Evolutionary conservation across 805 yeast species (phyloP).

Genomic region (Candida nitratophila): DNA sequence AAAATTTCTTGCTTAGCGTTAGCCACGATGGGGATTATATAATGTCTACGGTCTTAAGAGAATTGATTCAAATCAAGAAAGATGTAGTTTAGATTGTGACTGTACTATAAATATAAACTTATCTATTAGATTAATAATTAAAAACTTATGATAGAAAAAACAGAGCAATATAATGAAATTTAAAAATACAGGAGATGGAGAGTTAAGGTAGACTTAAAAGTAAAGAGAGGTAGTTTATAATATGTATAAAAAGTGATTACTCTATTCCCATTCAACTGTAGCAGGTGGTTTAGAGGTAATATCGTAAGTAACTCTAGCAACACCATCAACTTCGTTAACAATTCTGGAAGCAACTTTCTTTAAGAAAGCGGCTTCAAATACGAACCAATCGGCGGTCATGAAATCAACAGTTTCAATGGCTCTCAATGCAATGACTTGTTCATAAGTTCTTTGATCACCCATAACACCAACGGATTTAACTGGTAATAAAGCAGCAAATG

Average conservation of each 20-base stretch:
- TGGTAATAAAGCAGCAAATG: slow-evolving; percentile 94
- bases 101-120: too few relatives aligned
- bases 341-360: slow-evolving; percentile 92
- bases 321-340: slow-evolving; percentile 98
- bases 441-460: slow-evolving; percentile 99
- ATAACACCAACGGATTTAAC: slow-evolving; percentile 98
- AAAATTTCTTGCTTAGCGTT: slow-evolving; percentile 45
- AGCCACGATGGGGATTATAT: slow-evolving; percentile 63
- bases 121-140: too few relatives aligned
- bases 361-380: slow-evolving; percentile 85
- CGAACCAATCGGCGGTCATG: slow-evolving; percentile 99
- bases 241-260: too few relatives aligned
- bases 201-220: too few relatives aligned
- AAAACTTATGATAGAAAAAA: too few relatives aligned
- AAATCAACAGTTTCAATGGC: slow-evolving; percentile 97
- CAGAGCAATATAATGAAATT: too few relatives aligned
- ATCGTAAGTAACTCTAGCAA: slow-evolving; percentile 97
- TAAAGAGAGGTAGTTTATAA: too few relatives aligned
- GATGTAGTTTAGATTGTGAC: too few relatives aligned
- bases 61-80: too few relatives aligned
- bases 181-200: too few relatives aligned
- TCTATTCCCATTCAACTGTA: slow-evolving; percentile 97
- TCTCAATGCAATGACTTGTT: slow-evolving; percentile 97
- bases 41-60: slow-evolving; percentile 42
- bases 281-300: slow-evolving; percentile 99